Base-by-base conservation (phyloP, 169 alveolate genomes). In the Plasmodium yoelii region DNA sequence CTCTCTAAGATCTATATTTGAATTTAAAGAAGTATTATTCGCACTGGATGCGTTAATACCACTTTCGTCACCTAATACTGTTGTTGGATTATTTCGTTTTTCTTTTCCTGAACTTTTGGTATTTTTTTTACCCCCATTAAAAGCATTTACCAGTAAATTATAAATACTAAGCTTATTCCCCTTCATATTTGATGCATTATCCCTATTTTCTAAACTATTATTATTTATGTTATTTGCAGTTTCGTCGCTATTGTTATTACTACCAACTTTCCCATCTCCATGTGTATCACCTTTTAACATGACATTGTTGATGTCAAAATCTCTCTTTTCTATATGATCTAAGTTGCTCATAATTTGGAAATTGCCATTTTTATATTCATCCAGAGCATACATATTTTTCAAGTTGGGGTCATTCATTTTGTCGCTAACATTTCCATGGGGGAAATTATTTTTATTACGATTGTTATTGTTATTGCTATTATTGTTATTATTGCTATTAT, bases 131-230 rank as follows among this genome's bases (percentile, higher is more conserved):
- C 68, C 67, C 5, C 60, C 90, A 9, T 53, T 82, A 67, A 82
- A 82, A 3, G 90, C 90, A 67, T 82, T 53, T n/a, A 82, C 64
- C 51, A 82, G 19, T 24, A 82, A 53, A 8, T 70, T 57, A 42
- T 82, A 68, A 5, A 82, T 56, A 15, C 82, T 82, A 24, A 68
- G n/a, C 10, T 68, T 82, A 12, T 10, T n/a, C 19, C 42, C 82
- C 7, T 70, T 47, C 9, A 22, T n/a, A 10, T 15, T 61, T 42
- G 24, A 46, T 73, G 22, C 13, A 3, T 10, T 13, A 7, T 13
- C 22, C 18, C 13, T 63, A 22, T 8, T 63, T 6, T 63, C 44
- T 22, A 34, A 39, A 1, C 5, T 26, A 2, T 34, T 15, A 2
- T 34, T 39, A 10, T 61, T 15, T 6, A 15, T 15, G 59, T 15